Percentiles rank a stretch among this genome's conserved stretches.
Evolutionary conservation across 768 basidiomycete species (phyloP).

Genomic region (Boletus rex-veris): DNA sequence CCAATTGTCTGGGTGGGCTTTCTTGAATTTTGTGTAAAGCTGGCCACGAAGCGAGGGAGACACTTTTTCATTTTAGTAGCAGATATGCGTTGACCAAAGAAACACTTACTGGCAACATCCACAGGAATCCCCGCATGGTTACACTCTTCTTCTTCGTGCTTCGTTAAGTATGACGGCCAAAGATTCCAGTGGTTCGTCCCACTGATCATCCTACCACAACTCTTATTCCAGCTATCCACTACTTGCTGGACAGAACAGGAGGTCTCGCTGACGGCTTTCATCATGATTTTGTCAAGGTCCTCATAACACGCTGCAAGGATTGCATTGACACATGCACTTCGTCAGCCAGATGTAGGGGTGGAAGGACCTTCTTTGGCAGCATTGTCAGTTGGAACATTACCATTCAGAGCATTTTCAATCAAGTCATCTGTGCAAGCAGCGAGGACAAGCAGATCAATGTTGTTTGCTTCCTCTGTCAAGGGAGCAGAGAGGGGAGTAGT

Average conservation of each 20-base stretch:
- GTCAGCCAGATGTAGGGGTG: background rate
- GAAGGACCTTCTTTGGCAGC: background rate
- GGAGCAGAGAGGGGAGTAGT: no score
- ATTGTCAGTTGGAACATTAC: no score
- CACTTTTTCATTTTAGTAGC: background rate
- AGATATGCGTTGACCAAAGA: background rate
- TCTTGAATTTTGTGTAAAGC: background rate
- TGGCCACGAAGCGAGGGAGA: background rate
- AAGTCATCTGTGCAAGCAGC: no score
- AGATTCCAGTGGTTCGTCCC: slow-evolving; percentile 2
- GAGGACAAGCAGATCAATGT: no score
- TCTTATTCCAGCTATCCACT: slow-evolving; percentile 1
- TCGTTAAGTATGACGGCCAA: background rate
- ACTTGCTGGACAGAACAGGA: background rate
- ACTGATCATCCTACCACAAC: background rate
- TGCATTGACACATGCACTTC: background rate
- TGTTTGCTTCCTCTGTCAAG: no score
- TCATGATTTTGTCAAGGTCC: background rate
- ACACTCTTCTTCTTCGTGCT: background rate
- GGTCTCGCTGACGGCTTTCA: background rate
- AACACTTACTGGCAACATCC: no score
- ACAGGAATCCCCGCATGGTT: background rate
- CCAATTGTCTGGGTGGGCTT: background rate
- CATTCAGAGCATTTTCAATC: no score
- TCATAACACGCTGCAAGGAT: background rate